These are phyloP conservation scores for Cenchrus fungigraminus DNA, from an alignment of 176 grass and related monocot species.

Conservation along the genomic window DNA sequence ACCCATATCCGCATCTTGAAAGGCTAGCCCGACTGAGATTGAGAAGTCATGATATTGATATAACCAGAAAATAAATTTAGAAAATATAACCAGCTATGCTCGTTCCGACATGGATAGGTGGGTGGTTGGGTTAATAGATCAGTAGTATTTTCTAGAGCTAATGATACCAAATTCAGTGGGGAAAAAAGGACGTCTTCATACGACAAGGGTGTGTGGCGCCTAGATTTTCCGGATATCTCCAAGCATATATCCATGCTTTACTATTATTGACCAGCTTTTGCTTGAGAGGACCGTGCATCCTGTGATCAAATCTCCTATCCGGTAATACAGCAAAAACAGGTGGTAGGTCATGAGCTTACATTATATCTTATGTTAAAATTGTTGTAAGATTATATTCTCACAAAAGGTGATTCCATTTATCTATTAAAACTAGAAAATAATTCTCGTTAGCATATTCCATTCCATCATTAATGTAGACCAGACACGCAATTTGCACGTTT, in stretches of 20 bases:
- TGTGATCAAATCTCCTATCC: background rate
- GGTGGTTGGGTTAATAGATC: no score
- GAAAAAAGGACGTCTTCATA: background rate
- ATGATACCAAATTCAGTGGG: background rate
- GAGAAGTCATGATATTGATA: no score
- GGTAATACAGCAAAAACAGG: background rate
- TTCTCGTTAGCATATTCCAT: background rate
- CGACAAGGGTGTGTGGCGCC: background rate
- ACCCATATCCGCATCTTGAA: no score
- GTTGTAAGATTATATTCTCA: background rate
- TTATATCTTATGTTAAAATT: background rate
- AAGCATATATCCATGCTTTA: background rate
- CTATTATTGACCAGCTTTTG: background rate
- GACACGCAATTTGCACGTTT: background rate
- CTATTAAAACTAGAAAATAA: background rate
- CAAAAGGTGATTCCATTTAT: background rate
- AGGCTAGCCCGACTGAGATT: no score
- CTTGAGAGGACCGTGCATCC: background rate
- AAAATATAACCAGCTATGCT: no score
- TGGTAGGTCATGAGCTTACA: background rate
- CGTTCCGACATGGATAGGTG: no score
- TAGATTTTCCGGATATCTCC: background rate
- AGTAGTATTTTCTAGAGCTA: background rate
- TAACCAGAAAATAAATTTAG: no score
- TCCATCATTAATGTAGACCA: background rate